A percentile compares a stretch with the other conserved stretches of the same genome.
Evolutionary conservation across 192 early-diverging fungal species (phyloP).

Genomic region (Phlyctochytrium arcticum): DNA sequence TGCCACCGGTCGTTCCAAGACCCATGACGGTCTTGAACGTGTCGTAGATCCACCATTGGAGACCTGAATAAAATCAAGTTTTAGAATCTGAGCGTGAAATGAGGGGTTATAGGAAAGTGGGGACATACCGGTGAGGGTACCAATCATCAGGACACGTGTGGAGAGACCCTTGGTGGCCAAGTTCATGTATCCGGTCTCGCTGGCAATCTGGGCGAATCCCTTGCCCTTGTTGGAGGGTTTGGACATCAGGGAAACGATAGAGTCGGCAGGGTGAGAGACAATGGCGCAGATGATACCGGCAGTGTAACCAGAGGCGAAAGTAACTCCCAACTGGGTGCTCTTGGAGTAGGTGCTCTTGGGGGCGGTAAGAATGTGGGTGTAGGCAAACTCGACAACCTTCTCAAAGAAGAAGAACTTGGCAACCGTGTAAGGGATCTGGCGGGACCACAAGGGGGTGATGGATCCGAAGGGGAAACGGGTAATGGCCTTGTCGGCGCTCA

Average conservation of each 20-base stretch:
- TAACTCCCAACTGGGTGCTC: conserved; percentile 69
- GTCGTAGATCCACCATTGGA: conserved; percentile 85
- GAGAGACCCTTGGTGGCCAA: conserved; percentile 75
- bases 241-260: conserved; percentile 51
- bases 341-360: conserved; percentile 72
- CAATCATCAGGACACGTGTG: conserved; percentile 89
- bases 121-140: conserved; percentile 71
- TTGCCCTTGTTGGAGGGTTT: conserved; percentile 55
- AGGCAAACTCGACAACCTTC: conserved; percentile 38
- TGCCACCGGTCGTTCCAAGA: conserved; percentile 64
- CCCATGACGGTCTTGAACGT: conserved; percentile 70
- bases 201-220: conserved; percentile 41
- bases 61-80: conserved; percentile 17
- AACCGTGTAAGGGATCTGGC: conserved; percentile 84
- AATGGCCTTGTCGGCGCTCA: conserved; percentile 45
- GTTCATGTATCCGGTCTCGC: conserved; percentile 34
- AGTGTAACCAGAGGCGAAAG: conserved; percentile 80
- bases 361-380: conserved; percentile 31
- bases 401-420: conserved; percentile 85
- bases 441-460: conserved; percentile 70
- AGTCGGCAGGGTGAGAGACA: conserved; percentile 88
- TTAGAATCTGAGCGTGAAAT: background rate
- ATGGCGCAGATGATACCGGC: conserved; percentile 86
- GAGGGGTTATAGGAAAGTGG: background rate
- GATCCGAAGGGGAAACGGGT: conserved; percentile 48